Conservation (phyloP, 2,329 filamentous ascomycete species). For the Escovopsis sp. region DNA sequence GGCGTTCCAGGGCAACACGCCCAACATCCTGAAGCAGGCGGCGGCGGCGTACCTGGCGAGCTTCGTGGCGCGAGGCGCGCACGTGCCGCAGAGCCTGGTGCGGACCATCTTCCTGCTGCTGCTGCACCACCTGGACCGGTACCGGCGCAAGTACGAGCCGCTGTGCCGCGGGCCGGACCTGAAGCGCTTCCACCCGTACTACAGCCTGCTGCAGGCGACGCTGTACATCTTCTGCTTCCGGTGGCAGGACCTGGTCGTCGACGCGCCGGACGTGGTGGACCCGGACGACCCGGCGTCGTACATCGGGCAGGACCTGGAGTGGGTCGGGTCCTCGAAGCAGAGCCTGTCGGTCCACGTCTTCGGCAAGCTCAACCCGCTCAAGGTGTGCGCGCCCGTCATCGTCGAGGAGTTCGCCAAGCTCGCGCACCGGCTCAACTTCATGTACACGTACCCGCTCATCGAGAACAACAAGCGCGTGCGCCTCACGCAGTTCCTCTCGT, state of each 20-base stretch:
- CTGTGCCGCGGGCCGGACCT: constrained; percentile 74
- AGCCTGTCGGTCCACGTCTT: constrained; percentile 66
- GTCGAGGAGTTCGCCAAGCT: constrained; percentile 86
- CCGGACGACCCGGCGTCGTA: constrained; percentile 46
- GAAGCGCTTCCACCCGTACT: constrained; percentile 70
- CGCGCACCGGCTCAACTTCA: constrained; percentile 68
- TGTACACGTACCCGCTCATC: constrained; percentile 78
- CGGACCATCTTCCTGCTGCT: constrained; percentile 70
- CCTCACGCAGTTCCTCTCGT: constrained; percentile 52
- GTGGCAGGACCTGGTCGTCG: constrained; percentile 75
- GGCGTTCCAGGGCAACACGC: constrained; percentile 44
- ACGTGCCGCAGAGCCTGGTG: constrained; percentile 63
- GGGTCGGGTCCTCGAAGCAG: constrained; percentile 61
- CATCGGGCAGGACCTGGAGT: constrained; percentile 58
- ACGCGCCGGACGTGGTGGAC: constrained; percentile 44
- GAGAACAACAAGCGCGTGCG: constrained; percentile 87
- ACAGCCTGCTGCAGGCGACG: constrained; percentile 74
- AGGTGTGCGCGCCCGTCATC: constrained; percentile 82
- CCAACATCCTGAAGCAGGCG: constrained; percentile 63
- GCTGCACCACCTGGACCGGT: constrained; percentile 59
- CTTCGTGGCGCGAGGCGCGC: constrained; percentile 81
- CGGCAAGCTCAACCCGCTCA: constrained; percentile 83
- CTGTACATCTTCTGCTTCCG: constrained; percentile 97
- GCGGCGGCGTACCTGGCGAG: constrained; percentile 87
- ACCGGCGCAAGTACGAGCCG: constrained; percentile 58